Conservation (phyloP, 2,329 filamentous ascomycete species). For the Pseudogymnoascus sp. region DNA sequence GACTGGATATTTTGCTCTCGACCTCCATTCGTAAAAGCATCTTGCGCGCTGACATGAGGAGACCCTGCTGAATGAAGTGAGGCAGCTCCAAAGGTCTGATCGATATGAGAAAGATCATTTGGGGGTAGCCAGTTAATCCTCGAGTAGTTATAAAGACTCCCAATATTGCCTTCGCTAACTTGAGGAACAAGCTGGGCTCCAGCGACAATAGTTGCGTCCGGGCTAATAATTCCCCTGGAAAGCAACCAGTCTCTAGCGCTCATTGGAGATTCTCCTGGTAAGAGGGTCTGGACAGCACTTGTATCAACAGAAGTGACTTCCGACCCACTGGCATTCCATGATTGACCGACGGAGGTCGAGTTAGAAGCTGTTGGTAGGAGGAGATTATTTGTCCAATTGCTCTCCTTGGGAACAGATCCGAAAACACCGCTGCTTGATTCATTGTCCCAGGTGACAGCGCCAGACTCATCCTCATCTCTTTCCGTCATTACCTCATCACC, state of each 20-base stretch:
- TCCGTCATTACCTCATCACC: slow-evolving; percentile 3
- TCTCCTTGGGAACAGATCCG: neutral
- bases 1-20: neutral
- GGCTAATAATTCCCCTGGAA: slow-evolving; percentile 3
- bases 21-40: neutral
- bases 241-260: neutral
- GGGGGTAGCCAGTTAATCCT: slow-evolving; percentile 10
- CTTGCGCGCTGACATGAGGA: neutral
- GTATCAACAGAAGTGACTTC: neutral
- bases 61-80: neutral
- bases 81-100: neutral
- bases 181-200: slow-evolving; percentile 10
- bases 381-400: slow-evolving; percentile 2
- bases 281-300: neutral
- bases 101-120: neutral
- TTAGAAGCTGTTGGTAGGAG: neutral
- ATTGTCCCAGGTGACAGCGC: neutral
- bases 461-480: slow-evolving; percentile 1
- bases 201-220: neutral
- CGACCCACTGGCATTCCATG: slow-evolving; percentile 6
- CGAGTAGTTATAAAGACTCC: slow-evolving; percentile 10
- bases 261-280: neutral
- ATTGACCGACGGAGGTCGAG: neutral
- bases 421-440: neutral
- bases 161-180: slow-evolving; percentile 10